Percentiles rank a stretch among this genome's conserved stretches.
phyloP scores from a whole-genome alignment of 116 monocot species.

The Cymodocea nodosa region DNA sequence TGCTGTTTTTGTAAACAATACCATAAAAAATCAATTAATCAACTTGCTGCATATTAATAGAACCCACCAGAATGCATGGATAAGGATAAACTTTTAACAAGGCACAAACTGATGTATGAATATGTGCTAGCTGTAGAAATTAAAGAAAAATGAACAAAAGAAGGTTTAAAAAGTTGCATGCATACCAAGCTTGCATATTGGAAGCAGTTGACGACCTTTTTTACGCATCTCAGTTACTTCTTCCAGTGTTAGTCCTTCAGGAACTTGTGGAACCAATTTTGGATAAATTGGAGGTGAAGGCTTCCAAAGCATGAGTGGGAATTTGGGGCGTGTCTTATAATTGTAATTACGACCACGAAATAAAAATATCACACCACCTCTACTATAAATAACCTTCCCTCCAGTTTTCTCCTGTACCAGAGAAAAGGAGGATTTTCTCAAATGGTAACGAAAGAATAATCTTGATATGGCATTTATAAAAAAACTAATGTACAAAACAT shows the following conservation, averaged over 20 bases:
- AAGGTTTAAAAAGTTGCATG: background rate
- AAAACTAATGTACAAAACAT: too few relatives aligned
- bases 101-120: background rate
- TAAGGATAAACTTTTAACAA: background rate
- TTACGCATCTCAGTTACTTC: slow-evolving; percentile 77
- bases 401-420: slow-evolving; percentile 83
- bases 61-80: background rate
- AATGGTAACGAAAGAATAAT: too few relatives aligned
- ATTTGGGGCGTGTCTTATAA: slow-evolving; percentile 62
- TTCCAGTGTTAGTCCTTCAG: slow-evolving; percentile 81
- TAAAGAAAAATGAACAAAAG: background rate
- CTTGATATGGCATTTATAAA: too few relatives aligned
- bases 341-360: slow-evolving; percentile 95
- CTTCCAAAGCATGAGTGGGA: slow-evolving; percentile 95
- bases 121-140: background rate
- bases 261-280: slow-evolving; percentile 49
- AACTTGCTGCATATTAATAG: too few relatives aligned
- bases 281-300: slow-evolving; percentile 88
- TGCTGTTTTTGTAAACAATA: slow-evolving; percentile 8
- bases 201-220: slow-evolving; percentile 59
- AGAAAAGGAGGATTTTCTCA: background rate
- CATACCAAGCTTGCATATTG: slow-evolving; percentile 89
- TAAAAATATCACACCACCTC: slow-evolving; percentile 75
- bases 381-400: slow-evolving; percentile 77
- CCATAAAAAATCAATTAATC: background rate